Evolutionary conservation across 805 yeast genomes (phyloP), one percentile per base, ranked within the genome.

Genomic region (Lachancea thermotolerans): DNA sequence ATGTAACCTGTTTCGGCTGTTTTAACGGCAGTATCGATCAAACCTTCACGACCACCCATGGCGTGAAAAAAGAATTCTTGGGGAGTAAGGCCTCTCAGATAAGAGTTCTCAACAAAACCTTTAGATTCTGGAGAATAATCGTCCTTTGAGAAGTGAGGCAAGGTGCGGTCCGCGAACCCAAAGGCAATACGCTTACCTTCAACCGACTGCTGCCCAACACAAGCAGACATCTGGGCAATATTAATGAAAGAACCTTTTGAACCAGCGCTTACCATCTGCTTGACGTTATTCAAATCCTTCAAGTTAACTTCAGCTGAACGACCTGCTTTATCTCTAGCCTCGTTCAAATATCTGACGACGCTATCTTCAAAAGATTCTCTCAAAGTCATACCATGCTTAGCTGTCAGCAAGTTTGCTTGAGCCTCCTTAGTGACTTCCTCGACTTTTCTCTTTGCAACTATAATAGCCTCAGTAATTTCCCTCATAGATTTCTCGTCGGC

Each of bases 41-140:
- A 75, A 75, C 99, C 99, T 73, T 93, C 99, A 78, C 99, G 88
- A 74, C 99, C 99, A 62, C 99, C 98, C 96, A 93, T 93, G 43
- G 98, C 97, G 66, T 93, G 99, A 83, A 93, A 93, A 66, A 93
- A 90, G 67, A 93, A 93, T 67, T 93, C 99, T 68, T 93, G 98
- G 30, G 99, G 99, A 5, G 99, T 90, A 60, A 93, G 75, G 33
- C 99, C 99, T 73, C 98, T 82, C 63, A 91, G 75, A 63, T 93
- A 93, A 11, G 99, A 93, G 65, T 93, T 93, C 67, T 95, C 96
- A 49, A 93, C 95, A 59, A 93, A 93, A 56, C 99, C 99, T 65
- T 89, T 89, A 2, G 98, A 91, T 68, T 93, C 99, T 17, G 99
- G 98, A 41, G 96, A 87, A 66, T 93, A 93, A 66, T 93, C 99